Conservation (phyloP, 1,139 yeast species). For the Kodamaea fungicola region DNA sequence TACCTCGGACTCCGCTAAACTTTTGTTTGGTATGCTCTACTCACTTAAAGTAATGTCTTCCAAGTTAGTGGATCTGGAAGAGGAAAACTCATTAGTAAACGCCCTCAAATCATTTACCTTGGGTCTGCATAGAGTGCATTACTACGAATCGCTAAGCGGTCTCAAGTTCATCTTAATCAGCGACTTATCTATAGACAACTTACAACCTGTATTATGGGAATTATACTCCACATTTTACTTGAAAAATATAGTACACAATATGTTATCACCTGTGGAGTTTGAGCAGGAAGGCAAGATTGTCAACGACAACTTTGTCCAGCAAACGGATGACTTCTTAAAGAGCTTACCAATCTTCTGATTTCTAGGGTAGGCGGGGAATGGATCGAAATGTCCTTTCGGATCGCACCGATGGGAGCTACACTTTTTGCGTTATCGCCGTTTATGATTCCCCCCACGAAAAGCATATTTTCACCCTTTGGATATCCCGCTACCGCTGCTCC, state of each 20-base stretch:
- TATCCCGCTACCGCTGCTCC: no score
- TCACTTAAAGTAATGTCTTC: conserved; percentile 74
- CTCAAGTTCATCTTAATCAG: conserved; percentile 72
- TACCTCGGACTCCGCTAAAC: conserved; percentile 65
- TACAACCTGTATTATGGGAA: conserved; percentile 59
- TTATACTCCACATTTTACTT: conserved; percentile 68
- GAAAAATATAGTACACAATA: conserved; percentile 66
- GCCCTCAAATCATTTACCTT: conserved; percentile 66
- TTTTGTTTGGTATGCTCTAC: conserved; percentile 82
- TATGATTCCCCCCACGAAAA: no score
- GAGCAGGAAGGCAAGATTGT: conserved; percentile 28
- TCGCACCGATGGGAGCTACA: no score
- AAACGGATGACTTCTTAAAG: conserved; percentile 9
- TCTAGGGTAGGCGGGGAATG: no score
- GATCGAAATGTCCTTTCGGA: no score
- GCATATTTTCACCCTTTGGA: no score
- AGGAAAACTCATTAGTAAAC: conserved; percentile 30
- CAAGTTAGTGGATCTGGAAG: conserved; percentile 47
- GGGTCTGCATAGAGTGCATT: conserved; percentile 73
- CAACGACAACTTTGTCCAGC: conserved; percentile 40
- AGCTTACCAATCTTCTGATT: conserved; percentile 9
- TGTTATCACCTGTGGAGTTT: conserved; percentile 53
- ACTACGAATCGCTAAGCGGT: conserved; percentile 74
- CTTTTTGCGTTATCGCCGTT: no score
- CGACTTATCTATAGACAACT: conserved; percentile 60